A percentile compares a stretch with the other conserved stretches of the same genome.
Evolutionary conservation across 169 alveolate genomes (phyloP).

Genomic region (Plasmodium fragile): DNA sequence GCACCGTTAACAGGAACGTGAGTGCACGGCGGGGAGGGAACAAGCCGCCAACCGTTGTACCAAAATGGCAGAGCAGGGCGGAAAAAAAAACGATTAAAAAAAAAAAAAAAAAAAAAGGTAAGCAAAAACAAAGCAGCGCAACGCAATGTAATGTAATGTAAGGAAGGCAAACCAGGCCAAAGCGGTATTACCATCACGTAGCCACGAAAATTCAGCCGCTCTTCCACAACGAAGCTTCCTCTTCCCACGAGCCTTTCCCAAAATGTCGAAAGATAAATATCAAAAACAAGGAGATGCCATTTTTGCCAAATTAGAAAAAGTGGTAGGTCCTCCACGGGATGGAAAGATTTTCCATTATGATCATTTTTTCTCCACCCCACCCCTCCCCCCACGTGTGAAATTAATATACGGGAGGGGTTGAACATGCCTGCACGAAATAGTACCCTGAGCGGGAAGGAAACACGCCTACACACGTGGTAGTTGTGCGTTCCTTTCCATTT

Average conservation of each 20-base stretch:
- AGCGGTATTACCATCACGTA: background rate
- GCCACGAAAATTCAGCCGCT: background rate
- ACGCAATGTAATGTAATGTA: background rate
- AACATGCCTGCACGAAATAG: background rate
- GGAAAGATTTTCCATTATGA: background rate
- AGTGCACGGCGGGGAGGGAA: background rate
- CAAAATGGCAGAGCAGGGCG: background rate
- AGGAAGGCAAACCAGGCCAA: background rate
- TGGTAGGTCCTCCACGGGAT: constrained; percentile 50
- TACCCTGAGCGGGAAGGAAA: background rate
- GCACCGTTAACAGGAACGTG: background rate
- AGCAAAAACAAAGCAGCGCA: background rate
- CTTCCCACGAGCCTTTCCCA: background rate
- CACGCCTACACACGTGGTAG: background rate
- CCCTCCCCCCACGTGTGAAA: background rate
- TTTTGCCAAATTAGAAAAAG: constrained; percentile 85
- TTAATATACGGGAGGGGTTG: background rate
- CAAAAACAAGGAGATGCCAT: constrained; percentile 85
- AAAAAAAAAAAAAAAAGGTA: background rate
- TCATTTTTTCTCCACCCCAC: background rate
- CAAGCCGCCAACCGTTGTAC: background rate
- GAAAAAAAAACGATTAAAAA: background rate
- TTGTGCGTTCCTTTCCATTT: background rate
- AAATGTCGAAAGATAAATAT: constrained; percentile 79
- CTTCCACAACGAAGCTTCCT: background rate